Percentiles rank a stretch among this genome's conserved stretches.
Conservation (phyloP, 2,329 filamentous ascomycete genomes). For the Colletotrichum sp. region DNA sequence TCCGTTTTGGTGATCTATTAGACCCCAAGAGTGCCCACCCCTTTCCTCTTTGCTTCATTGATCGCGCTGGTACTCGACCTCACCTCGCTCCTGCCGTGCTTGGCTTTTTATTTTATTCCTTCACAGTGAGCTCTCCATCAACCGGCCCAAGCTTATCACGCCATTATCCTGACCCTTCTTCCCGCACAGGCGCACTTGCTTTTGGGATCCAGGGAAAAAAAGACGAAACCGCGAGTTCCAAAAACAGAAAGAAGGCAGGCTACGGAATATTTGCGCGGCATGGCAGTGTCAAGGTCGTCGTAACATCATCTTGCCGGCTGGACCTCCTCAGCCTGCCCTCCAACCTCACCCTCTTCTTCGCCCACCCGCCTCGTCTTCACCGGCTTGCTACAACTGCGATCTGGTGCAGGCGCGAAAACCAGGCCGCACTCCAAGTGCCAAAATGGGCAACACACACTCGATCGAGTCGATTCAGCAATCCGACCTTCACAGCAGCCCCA, state of each 20-base stretch:
- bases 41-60: background rate
- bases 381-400: background rate
- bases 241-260: background rate
- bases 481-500: conserved; percentile 22
- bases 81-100: background rate
- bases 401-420: background rate
- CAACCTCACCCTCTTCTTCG: background rate
- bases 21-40: background rate
- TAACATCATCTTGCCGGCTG: conserved; percentile 7
- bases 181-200: background rate
- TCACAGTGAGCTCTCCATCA: background rate
- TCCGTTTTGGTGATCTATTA: conserved; percentile 11
- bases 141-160: background rate
- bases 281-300: conserved; percentile 7
- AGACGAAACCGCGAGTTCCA: background rate
- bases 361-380: conserved; percentile 21
- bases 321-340: background rate
- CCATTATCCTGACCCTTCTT: background rate
- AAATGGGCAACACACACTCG: conserved; percentile 59
- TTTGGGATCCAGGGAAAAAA: background rate
- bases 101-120: background rate
- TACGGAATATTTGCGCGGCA: background rate
- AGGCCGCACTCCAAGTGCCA: conserved; percentile 23
- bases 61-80: background rate
- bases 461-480: conserved; percentile 38